Evolutionary conservation across 805 yeast genomes (phyloP).

Genomic region (Candida nonsorbophila): DNA sequence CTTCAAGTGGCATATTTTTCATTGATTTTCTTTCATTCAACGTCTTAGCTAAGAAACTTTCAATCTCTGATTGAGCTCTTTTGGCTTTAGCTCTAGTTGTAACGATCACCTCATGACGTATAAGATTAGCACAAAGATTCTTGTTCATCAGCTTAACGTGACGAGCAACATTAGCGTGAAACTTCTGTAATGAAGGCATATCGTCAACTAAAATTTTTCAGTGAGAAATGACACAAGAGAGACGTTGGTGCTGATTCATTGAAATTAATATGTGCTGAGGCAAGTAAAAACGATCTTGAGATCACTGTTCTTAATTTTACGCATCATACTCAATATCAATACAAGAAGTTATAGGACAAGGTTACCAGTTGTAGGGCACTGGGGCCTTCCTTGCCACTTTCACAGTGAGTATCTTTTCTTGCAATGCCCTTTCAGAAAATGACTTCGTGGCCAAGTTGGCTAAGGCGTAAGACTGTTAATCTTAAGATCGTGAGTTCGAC

Average conservation of each 20-base stretch:
- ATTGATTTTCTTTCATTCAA: slow-evolving; percentile 20
- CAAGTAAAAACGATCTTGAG: too few relatives aligned
- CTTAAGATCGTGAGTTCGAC: slow-evolving; percentile 24
- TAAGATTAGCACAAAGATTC: slow-evolving; percentile 37
- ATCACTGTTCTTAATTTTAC: too few relatives aligned
- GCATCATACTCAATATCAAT: too few relatives aligned
- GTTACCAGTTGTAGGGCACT: too few relatives aligned
- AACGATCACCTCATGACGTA: slow-evolving; percentile 40
- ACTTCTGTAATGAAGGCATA: slow-evolving; percentile 39
- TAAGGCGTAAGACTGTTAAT: slow-evolving; percentile 26
- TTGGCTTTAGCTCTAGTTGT: slow-evolving; percentile 41
- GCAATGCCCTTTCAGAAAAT: slow-evolving; percentile 1
- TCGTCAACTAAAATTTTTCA: background rate
- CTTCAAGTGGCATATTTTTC: slow-evolving; percentile 9
- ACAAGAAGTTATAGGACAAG: too few relatives aligned
- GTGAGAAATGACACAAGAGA: background rate
- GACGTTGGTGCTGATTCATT: background rate
- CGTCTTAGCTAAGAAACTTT: slow-evolving; percentile 29
- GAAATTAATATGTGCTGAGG: background rate
- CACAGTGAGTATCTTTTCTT: background rate
- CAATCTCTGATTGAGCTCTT: slow-evolving; percentile 37
- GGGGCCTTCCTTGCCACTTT: too few relatives aligned
- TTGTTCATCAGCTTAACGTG: slow-evolving; percentile 41
- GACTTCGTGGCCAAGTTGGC: slow-evolving; percentile 26
- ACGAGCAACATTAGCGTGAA: slow-evolving; percentile 37